Base-by-base conservation (phyloP, 805 yeast genomes). In the Yamadazyma laniorum region DNA sequence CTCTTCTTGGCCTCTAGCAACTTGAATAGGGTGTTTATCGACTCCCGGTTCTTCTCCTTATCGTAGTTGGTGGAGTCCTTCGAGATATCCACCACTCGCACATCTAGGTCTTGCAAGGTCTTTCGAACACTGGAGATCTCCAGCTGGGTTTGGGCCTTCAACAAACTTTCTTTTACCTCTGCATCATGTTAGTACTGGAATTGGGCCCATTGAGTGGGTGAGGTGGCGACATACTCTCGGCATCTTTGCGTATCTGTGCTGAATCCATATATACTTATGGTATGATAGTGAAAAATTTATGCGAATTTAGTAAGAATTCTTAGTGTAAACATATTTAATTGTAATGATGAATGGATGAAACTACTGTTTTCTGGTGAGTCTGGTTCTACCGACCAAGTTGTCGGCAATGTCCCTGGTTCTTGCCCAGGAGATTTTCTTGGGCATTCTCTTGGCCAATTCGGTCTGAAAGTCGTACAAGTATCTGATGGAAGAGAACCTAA, bases 381-480 rank as follows among this genome's bases (percentile, higher is more conserved):
- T 52, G 21, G 62, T 57, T 52, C 95, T 79, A 27, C 91, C 93
- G 28, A 84, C 95, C 59, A 91, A 70, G 63, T 80, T 82, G 67
- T 89, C 95, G 40, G 91, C 85, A 56, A 86, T 77, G 34, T 81
- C 83, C 55, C 95, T 75, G 35, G 82, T 68, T 21, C 71, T 71
- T 34, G 73, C 70, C 99, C 99, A 93, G 63, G 85, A 88, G 34
- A 89, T 82, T 41, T 71, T 66, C 70, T 86, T 89, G 52, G 98
- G 95, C 77, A 93, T 82, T 72, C 99, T 83, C 61, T 70, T 77
- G 16, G 65, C 70, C 25, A 85, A 59, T 51, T 86, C 88, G 13
- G 98, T 88, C 64, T 93, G 98, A 56, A 70, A 82, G 57, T 90
- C 95, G 65, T 85, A 90, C 48, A 91, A 72, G 43, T 74, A 76